Conservation (phyloP, 1,284 basidiomycete genomes). For the Cutaneotrichosporon sp. region DNA sequence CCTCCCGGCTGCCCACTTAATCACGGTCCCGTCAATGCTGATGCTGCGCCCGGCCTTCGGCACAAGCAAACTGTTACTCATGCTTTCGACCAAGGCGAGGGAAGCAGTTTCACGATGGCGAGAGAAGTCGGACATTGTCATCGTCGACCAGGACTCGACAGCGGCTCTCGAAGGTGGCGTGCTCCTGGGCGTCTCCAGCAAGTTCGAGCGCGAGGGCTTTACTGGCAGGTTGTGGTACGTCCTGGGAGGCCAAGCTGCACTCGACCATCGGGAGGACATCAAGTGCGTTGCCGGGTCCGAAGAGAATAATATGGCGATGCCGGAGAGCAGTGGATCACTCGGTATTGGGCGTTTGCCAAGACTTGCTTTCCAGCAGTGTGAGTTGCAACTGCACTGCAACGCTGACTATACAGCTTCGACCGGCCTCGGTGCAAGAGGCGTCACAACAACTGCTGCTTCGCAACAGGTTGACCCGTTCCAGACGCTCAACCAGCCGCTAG, state of each 20-base stretch:
- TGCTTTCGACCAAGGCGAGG: slow-evolving; percentile 66
- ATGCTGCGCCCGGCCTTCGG: slow-evolving; percentile 84
- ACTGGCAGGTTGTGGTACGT: slow-evolving; percentile 69
- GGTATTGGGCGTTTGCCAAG: slow-evolving; percentile 31
- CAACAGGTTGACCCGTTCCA: slow-evolving; percentile 15
- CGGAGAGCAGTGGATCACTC: background rate
- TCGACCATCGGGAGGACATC: slow-evolving; percentile 17
- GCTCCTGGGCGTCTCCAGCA: slow-evolving; percentile 74
- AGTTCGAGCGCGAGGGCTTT: slow-evolving; percentile 74
- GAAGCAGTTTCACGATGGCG: slow-evolving; percentile 58
- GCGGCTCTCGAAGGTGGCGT: slow-evolving; percentile 65
- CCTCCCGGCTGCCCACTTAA: slow-evolving; percentile 70
- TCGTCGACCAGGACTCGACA: slow-evolving; percentile 76
- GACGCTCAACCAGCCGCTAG: slow-evolving; percentile 8
- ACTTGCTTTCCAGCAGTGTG: slow-evolving; percentile 43
- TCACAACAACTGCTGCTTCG: background rate
- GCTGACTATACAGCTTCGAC: background rate
- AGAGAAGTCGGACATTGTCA: slow-evolving; percentile 65
- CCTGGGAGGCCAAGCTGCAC: slow-evolving; percentile 70
- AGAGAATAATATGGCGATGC: no score
- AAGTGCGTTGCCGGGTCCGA: slow-evolving; percentile 10
- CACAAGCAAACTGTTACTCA: slow-evolving; percentile 67
- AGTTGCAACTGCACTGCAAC: slow-evolving; percentile 8
- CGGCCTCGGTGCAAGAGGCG: background rate
- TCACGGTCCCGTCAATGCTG: slow-evolving; percentile 90